phyloP scores from a whole-genome alignment of 495 filamentous ascomycete species.

The Aspergillus homomorphus region DNA sequence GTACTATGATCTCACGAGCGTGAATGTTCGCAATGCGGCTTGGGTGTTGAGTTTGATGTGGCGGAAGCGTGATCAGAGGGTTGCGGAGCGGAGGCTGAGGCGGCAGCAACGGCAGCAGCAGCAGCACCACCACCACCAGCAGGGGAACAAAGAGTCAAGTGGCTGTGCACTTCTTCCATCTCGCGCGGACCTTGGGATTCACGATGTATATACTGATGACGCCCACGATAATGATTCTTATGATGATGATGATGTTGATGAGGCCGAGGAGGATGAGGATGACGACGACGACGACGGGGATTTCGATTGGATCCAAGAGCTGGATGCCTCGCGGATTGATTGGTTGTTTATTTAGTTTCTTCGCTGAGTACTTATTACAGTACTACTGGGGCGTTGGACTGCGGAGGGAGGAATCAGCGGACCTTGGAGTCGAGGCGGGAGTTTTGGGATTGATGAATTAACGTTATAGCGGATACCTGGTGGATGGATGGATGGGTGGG shows the following conservation, averaged over 20 bases:
- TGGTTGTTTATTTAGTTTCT: conserved; percentile 45
- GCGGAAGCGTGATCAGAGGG: conserved; percentile 40
- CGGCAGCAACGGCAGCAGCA: neutral
- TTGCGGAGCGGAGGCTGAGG: conserved; percentile 10
- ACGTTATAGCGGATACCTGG: no score
- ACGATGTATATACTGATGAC: neutral
- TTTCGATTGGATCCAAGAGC: conserved; percentile 48
- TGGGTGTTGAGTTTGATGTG: conserved; percentile 49
- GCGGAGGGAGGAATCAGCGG: no score
- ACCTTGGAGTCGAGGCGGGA: no score
- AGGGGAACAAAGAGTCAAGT: no score
- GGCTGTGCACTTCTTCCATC: no score
- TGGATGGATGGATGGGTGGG: no score
- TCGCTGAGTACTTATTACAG: conserved; percentile 2
- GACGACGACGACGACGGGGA: conserved; percentile 28
- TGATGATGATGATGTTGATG: neutral
- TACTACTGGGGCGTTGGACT: no score
- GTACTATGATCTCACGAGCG: conserved; percentile 40
- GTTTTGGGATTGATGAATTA: no score
- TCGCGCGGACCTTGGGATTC: no score
- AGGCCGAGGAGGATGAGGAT: conserved; percentile 12
- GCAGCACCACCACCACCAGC: no score
- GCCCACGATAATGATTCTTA: neutral
- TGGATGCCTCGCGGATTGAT: conserved; percentile 43
- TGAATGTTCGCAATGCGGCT: conserved; percentile 47